phyloP scores from a whole-genome alignment of 441 rosid genomes.

The Geranium incanum region DNA sequence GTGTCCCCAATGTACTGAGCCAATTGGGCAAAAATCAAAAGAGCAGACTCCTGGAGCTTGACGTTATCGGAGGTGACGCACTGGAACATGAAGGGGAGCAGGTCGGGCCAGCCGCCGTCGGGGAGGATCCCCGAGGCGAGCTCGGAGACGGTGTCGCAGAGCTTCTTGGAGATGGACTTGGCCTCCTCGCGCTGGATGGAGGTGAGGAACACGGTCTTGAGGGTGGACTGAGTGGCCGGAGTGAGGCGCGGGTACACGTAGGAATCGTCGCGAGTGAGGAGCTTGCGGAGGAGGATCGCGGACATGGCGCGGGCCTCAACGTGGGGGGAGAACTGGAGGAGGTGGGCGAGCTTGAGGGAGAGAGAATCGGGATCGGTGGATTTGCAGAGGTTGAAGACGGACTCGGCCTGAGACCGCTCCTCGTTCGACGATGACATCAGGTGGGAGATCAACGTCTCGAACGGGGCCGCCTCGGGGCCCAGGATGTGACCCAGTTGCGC shows the following conservation, averaged over 20 bases:
- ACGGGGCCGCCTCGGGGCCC: constrained; percentile 74
- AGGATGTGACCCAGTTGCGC: constrained; percentile 71
- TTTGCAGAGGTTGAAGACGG: constrained; percentile 80
- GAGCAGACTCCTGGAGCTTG: constrained; percentile 37
- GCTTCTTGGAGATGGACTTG: constrained; percentile 34
- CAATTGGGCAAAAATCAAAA: constrained; percentile 42
- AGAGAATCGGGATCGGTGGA: constrained; percentile 80
- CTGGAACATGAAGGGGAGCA: constrained; percentile 44
- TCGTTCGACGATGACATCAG: constrained; percentile 94
- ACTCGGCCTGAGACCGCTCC: constrained; percentile 86
- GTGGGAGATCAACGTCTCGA: constrained; percentile 74
- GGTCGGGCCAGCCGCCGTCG: constrained; percentile 41
- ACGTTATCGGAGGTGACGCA: constrained; percentile 29
- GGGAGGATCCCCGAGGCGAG: constrained; percentile 37
- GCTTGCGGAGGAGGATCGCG: constrained; percentile 88
- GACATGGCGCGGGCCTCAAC: constrained; percentile 86
- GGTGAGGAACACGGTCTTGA: constrained; percentile 62
- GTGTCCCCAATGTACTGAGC: constrained; percentile 41
- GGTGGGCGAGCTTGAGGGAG: constrained; percentile 71
- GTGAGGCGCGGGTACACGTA: constrained; percentile 82
- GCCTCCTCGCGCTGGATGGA: constrained; percentile 38
- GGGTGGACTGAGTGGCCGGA: constrained; percentile 55
- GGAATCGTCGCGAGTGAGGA: constrained; percentile 78
- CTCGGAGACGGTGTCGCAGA: constrained; percentile 44
- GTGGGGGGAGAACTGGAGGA: constrained; percentile 65